Base-by-base conservation (phyloP, 2,329 filamentous ascomycete genomes). In the Aspergillus pseudoviridinutans region DNA sequence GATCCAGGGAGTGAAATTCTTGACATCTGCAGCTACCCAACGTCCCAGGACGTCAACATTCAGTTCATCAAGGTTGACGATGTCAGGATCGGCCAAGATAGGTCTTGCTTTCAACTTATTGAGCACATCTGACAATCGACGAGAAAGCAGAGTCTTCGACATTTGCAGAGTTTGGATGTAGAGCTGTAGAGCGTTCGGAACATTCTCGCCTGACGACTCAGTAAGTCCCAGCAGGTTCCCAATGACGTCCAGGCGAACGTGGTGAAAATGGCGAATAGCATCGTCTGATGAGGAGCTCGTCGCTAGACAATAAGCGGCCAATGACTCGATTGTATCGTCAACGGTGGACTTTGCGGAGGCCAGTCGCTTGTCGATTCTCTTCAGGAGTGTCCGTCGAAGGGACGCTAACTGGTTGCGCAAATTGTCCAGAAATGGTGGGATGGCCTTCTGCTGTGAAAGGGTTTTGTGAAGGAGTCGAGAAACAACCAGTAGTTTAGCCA, bases 1-100 rank as follows among this genome's bases (percentile, higher is more conserved):
- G 38, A 95, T 89, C 77, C 91, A 96, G 0, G 92, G 92, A 0
- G 87, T 93, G 69, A 95, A 97, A 62, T 88, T 89, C 50, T 84
- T 85, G 46, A 96, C 89, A 59, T 95, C 91, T 7, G 92, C 86
- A 20, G 89, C 83, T 61, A 94, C 89, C 89, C 92, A 96, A 22
- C 82, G 82, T 61, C 87, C 85, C 66, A 91, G 86, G 9, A 94
- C 76, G 68, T 96, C 91, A 27, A 97, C 77, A 38, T 89, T 84
- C 12, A 96, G 76, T 17, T 87, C 88, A 62, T 90, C 85, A 1
- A 94, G 73, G 1, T 78, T 75, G 54, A 82, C 81, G 20, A 97
- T 78, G 1, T 86, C 81, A 1, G 81, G 74, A 69, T 95, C 90
- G n/a, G 85, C 84, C 3, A 97, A 76, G 12, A 97, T 78, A 0